Evolutionary conservation across 1,139 yeast species (phyloP).

Genomic region (Eremothecium gossypii): DNA sequence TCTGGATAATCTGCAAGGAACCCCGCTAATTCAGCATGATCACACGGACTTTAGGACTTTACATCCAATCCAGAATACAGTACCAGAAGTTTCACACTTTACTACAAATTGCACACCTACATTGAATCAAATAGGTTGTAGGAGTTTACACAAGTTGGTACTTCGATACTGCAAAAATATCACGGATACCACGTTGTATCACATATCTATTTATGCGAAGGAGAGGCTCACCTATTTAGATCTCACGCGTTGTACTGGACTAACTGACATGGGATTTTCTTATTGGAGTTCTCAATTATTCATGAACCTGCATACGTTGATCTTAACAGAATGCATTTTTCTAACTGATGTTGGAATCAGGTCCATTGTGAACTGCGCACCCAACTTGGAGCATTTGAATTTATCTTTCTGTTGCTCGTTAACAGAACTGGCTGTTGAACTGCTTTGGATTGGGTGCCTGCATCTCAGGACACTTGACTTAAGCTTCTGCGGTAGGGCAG

Average conservation of each 20-base stretch:
- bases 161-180: constrained; percentile 67
- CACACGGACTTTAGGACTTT: constrained; percentile 5
- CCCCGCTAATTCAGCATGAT: constrained; percentile 1
- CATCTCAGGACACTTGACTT: constrained; percentile 44
- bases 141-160: constrained; percentile 42
- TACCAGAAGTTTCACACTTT: not conserved
- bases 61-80: too few relatives aligned
- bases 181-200: constrained; percentile 58
- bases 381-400: constrained; percentile 46
- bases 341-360: constrained; percentile 57
- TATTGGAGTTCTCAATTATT: constrained; percentile 52
- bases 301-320: constrained; percentile 42
- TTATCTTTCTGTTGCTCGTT: constrained; percentile 69
- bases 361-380: constrained; percentile 53
- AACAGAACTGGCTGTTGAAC: constrained; percentile 59
- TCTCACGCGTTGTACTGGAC: constrained; percentile 66
- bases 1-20: not conserved
- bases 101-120: constrained; percentile 5
- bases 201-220: constrained; percentile 50
- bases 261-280: constrained; percentile 64
- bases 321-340: constrained; percentile 65
- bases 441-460: constrained; percentile 56
- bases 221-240: constrained; percentile 48
- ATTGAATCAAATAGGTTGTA: constrained; percentile 42
- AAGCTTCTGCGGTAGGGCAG: constrained; percentile 74